Percentiles rank a stretch among this genome's conserved stretches.
Conservation (phyloP, 345 rosid species). For the Citrus maxima region DNA sequence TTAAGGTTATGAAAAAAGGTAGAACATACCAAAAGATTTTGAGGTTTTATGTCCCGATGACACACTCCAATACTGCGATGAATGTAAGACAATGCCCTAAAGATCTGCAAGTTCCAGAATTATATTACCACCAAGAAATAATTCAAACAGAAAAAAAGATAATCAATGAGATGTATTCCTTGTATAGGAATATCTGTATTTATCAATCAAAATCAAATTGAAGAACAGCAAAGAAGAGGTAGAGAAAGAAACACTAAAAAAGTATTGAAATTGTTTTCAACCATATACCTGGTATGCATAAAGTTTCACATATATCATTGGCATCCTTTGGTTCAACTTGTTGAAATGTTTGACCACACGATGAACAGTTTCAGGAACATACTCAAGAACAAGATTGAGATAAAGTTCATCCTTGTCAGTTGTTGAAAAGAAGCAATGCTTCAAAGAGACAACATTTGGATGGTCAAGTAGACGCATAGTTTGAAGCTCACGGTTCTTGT, state of each 20-base stretch:
- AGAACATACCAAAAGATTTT: conserved; percentile 81
- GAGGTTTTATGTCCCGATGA: conserved; percentile 98
- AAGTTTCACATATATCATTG: conserved; percentile 84
- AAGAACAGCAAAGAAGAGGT: neutral
- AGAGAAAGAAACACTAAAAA: neutral
- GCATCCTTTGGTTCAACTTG: conserved; percentile 90
- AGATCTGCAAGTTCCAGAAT: conserved; percentile 56
- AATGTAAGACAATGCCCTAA: conserved; percentile 87
- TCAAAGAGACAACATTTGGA: conserved; percentile 79
- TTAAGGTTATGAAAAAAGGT: neutral
- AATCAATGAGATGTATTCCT: neutral
- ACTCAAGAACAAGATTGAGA: conserved; percentile 95
- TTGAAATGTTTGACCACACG: conserved; percentile 90
- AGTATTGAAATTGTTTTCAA: neutral
- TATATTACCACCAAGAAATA: neutral
- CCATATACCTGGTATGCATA: conserved; percentile 79
- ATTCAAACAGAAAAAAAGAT: neutral
- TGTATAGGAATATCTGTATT: neutral
- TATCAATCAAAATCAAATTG: neutral
- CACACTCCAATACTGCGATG: conserved; percentile 87
- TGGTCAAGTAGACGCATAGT: conserved; percentile 99
- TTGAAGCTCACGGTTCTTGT: conserved; percentile 97
- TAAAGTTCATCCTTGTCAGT: conserved; percentile 94
- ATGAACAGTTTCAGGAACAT: conserved; percentile 92
- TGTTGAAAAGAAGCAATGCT: conserved; percentile 97